phyloP scores from a whole-genome alignment of 2,329 filamentous ascomycete species.

The Alternaria dauci region DNA sequence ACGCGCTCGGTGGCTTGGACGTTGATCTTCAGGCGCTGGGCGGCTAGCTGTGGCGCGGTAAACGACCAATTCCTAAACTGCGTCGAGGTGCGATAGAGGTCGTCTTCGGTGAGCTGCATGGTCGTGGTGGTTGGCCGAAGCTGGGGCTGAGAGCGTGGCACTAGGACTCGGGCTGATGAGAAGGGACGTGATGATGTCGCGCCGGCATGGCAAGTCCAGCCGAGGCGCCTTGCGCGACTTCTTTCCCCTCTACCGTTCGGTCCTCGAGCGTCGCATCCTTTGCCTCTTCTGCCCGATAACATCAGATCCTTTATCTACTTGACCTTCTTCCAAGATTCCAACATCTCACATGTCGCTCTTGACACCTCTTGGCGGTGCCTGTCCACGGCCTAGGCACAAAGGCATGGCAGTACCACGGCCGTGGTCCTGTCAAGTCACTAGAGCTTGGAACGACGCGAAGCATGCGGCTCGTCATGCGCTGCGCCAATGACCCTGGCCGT shows the following conservation, averaged over 20 bases:
- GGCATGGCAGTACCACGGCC: slow-evolving; percentile 3
- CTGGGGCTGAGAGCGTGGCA: slow-evolving; percentile 8
- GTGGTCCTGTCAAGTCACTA: slow-evolving; percentile 5
- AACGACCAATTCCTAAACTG: slow-evolving; percentile 96
- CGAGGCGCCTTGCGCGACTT: slow-evolving; percentile 13
- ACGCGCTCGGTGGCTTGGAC: slow-evolving; percentile 75
- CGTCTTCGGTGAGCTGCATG: slow-evolving; percentile 79
- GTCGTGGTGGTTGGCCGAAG: slow-evolving; percentile 15
- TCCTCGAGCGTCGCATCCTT: slow-evolving; percentile 1
- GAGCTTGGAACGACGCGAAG: slow-evolving; percentile 6
- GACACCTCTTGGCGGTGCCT: background rate
- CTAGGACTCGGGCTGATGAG: background rate
- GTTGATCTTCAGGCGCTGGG: slow-evolving; percentile 81
- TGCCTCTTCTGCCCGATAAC: background rate
- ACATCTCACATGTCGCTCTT: background rate
- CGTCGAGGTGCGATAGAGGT: slow-evolving; percentile 85
- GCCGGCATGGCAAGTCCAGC: slow-evolving; percentile 27
- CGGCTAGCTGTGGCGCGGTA: slow-evolving; percentile 73
- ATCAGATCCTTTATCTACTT: background rate
- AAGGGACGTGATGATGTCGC: slow-evolving; percentile 7
- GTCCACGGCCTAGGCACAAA: slow-evolving; percentile 2
- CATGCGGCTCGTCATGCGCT: slow-evolving; percentile 9
- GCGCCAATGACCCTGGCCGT: slow-evolving; percentile 7
- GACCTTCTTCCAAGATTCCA: background rate
- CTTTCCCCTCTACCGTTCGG: slow-evolving; percentile 1